Evolutionary conservation across 2,329 filamentous ascomycete species (phyloP), one percentile per base, ranked within the genome.

Genomic region (Chaetomiaceae sp.): DNA sequence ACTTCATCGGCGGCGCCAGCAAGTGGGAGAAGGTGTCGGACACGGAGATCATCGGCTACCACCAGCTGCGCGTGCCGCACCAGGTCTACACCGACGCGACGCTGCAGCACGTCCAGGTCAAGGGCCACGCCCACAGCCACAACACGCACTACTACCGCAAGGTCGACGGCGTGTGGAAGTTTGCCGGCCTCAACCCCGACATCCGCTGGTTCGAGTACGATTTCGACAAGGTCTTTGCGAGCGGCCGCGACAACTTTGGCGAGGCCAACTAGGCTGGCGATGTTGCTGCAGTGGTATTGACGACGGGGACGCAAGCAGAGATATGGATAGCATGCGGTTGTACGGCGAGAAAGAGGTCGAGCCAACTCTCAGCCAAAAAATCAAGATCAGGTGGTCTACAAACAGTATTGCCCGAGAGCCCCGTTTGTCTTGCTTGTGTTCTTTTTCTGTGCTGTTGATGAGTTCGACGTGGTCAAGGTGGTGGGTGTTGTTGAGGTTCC

Each of bases 11-110:
- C 47, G 77, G 73, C 31, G 75, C 77, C 17, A 77, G 78, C 67
- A 65, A 65, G 60, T 85, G 78, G 77, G 75, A 81, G 64, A 76
- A 75, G 59, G 66, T 82, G 36, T 79, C 76, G 1, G 80, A 82
- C 54, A 78, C 73, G n/a, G 75, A 82, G 64, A 75, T 82, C 45
- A 69, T 82, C 53, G 81, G 81, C n/a, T 74, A 78, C 63, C 80
- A 83, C 67, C 81, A 84, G 70, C 69, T 84, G 45, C 79, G 82
- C 38, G 81, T 82, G 31, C 80, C 81, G 3, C 82, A 85, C 63
- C 81, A 84, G 70, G 73, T 79, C 47, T 84, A 83, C 69, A 77
- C 73, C 3, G 78, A 81, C 60, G 69, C 65, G n/a, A 72, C 68
- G 31, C 63, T 76, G 53, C 61, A 68, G 45, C 66, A 71, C 22